Evolutionary conservation across 371 early-diverging fungal species (phyloP).

Genomic region (Rhizopus delemar): DNA sequence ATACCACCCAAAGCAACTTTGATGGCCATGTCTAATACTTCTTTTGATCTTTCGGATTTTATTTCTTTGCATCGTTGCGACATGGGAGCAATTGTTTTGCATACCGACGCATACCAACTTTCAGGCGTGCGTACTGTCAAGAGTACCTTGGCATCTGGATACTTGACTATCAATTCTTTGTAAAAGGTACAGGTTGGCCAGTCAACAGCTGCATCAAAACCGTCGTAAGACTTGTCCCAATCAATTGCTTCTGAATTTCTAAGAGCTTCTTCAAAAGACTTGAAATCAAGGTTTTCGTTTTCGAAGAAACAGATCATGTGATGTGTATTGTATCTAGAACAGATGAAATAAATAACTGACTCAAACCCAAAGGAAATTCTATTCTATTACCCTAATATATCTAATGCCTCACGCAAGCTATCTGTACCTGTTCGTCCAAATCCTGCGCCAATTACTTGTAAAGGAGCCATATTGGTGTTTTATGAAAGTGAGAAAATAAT

Average conservation of each 20-base stretch:
- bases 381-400: constrained; percentile 30
- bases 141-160: constrained; percentile 44
- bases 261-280: constrained; percentile 24
- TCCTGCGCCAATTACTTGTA: constrained; percentile 42
- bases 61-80: background rate
- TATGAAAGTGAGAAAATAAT: too few species aligned
- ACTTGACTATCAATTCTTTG: constrained; percentile 24
- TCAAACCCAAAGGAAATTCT: too few species aligned
- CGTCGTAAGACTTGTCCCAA: constrained; percentile 33
- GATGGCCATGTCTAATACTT: constrained; percentile 1
- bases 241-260: constrained; percentile 21
- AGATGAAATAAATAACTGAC: background rate
- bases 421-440: constrained; percentile 41
- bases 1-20: constrained; percentile 22
- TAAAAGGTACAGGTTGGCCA: constrained; percentile 38
- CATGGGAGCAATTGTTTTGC: constrained; percentile 22
- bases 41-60: background rate
- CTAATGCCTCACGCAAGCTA: constrained; percentile 33
- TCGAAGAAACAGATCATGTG: constrained; percentile 17
- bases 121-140: constrained; percentile 32
- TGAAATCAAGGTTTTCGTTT: constrained; percentile 15
- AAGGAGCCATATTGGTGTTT: constrained; percentile 1
- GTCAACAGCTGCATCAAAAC: constrained; percentile 39
- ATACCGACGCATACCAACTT: constrained; percentile 38
- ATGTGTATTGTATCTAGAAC: constrained; percentile 19